phyloP scores from a whole-genome alignment of 306 rosid species.

The Lathyrus sativus region DNA sequence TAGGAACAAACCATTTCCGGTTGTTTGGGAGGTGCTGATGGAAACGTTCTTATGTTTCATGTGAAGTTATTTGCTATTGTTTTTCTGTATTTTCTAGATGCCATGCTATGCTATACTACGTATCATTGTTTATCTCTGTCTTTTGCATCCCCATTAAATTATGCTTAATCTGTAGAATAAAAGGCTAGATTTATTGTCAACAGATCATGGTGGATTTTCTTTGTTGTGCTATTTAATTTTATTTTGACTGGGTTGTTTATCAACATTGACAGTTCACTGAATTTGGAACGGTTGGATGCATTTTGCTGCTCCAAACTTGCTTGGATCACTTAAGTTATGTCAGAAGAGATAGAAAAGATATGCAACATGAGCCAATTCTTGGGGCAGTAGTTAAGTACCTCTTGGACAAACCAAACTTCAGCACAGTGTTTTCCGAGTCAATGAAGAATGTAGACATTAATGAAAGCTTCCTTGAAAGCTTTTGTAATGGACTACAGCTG shows the following conservation, averaged over 20 bases:
- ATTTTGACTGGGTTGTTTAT: slow-evolving; percentile 28
- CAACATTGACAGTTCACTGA: slow-evolving; percentile 65
- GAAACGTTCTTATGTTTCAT: neutral
- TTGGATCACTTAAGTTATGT: slow-evolving; percentile 62
- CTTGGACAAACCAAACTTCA: slow-evolving; percentile 76
- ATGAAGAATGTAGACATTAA: slow-evolving; percentile 63
- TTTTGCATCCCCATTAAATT: too few species aligned
- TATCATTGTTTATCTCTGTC: too few species aligned
- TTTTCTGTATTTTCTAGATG: too few species aligned
- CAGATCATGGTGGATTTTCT: too few species aligned
- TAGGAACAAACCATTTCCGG: neutral
- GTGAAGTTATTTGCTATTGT: neutral
- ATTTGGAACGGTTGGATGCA: slow-evolving; percentile 79
- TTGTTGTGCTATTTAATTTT: neutral
- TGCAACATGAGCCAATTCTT: slow-evolving; percentile 54
- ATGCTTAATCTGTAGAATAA: too few species aligned
- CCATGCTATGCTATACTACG: too few species aligned
- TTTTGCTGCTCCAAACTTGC: slow-evolving; percentile 80
- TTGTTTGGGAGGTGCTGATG: neutral
- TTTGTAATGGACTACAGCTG: slow-evolving; percentile 63
- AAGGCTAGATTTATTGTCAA: too few species aligned
- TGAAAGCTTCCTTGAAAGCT: slow-evolving; percentile 60
- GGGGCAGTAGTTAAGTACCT: slow-evolving; percentile 66
- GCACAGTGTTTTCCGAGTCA: slow-evolving; percentile 79
- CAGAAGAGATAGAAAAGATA: slow-evolving; percentile 55